Base-by-base conservation (phyloP, 495 filamentous ascomycete species). In the Aspergillus panamensis region DNA sequence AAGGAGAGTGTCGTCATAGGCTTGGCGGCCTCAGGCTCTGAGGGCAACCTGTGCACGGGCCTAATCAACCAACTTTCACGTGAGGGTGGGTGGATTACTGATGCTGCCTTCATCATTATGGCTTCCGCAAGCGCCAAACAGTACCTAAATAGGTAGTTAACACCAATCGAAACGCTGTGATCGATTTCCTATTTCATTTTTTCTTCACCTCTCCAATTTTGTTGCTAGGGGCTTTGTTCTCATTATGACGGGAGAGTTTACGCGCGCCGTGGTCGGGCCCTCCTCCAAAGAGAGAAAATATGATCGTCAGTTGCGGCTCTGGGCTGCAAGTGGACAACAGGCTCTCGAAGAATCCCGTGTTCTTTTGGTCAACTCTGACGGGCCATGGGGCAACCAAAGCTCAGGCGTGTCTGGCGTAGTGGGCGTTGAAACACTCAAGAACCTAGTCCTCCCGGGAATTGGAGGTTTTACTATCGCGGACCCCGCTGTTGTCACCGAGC, bases 391-490 rank as follows among this genome's bases (percentile, higher is more conserved):
- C 33, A 63, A 65, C 7, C 59, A 67, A 42, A 69, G 63, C 58
- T 71, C 69, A 0, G 70, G 71, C 3, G 90, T 90, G 2, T 74
- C 87, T 6, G 90, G 91, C 31, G 87, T 89, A 2, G 89, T 90
- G 9, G 94, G 95, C 3, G 83, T 96, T 30, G 94, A 99, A 72
- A 85, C 92, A 0, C 81, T 99, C 55, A 99, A 99, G 81, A 99
- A 99, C 69, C 83, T 99, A 20, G 88, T 97, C 1, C 73, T 99
- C 44, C 94, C 94, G 56, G 90, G 93, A 30, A 87, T 97, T 66
- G 94, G 95, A 12, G 85, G 87, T n/a, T 97, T 96, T 69, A 95
- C 90, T 3, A 96, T 99, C 58, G 84, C 91, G 45, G 94, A 99
- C 66, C 84, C 88, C 9, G 82, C 84, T 1, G 70, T 76, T 9